Evolutionary conservation across 345 rosid species (phyloP).

Genomic region (Salix purpurea): DNA sequence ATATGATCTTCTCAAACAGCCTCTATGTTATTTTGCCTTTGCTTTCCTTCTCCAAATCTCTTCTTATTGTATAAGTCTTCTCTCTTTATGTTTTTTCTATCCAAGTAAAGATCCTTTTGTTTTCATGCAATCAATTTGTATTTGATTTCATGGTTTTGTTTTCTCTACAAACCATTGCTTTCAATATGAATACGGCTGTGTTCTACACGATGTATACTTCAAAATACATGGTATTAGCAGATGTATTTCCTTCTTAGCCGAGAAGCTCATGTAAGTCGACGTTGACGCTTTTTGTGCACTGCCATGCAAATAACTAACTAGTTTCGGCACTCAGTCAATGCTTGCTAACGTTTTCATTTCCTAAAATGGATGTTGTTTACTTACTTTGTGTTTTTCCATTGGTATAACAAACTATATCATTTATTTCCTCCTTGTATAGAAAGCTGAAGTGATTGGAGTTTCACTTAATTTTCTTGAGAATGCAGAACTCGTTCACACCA

Average conservation of each 20-base stretch:
- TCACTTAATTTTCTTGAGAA: neutral
- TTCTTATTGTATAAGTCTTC: neutral
- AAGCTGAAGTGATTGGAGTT: neutral
- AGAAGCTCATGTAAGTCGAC: slow-evolving; percentile 18
- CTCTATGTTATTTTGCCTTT: neutral
- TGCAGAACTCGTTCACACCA: neutral
- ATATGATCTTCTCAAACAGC: neutral
- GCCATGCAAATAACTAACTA: slow-evolving; percentile 21
- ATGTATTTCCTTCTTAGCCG: neutral
- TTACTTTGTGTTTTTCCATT: neutral
- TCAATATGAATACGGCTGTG: neutral
- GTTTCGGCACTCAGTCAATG: too few species aligned
- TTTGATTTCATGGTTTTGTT: slow-evolving; percentile 10
- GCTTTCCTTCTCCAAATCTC: neutral
- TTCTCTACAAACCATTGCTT: neutral
- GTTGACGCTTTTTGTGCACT: slow-evolving; percentile 29
- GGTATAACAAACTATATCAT: neutral
- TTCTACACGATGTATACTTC: neutral
- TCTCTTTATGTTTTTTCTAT: neutral
- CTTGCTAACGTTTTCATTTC: neutral
- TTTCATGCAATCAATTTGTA: neutral
- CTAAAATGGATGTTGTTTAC: neutral
- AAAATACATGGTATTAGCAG: neutral
- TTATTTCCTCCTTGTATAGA: neutral
- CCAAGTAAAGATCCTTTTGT: neutral